phyloP scores from a whole-genome alignment of 805 yeast genomes.

The Suhomyces kilbournensis region DNA sequence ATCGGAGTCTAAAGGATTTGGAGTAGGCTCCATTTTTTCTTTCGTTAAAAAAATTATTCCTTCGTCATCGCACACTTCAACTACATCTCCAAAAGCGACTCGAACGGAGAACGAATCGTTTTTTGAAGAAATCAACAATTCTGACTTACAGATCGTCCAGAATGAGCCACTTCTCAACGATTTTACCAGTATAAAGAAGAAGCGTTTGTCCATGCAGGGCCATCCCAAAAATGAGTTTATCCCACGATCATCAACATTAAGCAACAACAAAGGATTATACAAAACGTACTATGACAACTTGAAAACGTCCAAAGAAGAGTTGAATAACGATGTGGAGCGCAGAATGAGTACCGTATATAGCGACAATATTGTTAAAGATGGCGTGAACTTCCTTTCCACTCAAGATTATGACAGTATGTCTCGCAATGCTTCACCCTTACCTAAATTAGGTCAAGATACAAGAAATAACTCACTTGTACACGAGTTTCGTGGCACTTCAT shows the following conservation, averaged over 20 bases:
- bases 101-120: neutral
- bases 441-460: neutral
- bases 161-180: slow-evolving; percentile 20
- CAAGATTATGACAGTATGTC: neutral
- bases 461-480: neutral
- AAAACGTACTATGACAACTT: slow-evolving; percentile 17
- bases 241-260: slow-evolving; percentile 27
- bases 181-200: slow-evolving; percentile 27
- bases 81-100: neutral
- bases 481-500: neutral
- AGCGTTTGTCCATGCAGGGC: slow-evolving; percentile 24
- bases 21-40: slow-evolving; percentile 3
- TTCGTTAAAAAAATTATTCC: neutral
- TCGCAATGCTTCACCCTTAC: slow-evolving; percentile 6
- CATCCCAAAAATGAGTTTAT: slow-evolving; percentile 12
- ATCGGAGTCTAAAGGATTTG: neutral
- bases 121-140: slow-evolving; percentile 1
- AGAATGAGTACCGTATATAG: slow-evolving; percentile 22
- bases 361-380: slow-evolving; percentile 11
- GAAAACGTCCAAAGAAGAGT: slow-evolving; percentile 16
- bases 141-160: slow-evolving; percentile 4
- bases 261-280: slow-evolving; percentile 16
- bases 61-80: neutral
- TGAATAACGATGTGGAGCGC: slow-evolving; percentile 27
- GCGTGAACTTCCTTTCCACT: slow-evolving; percentile 3